Percentiles rank a stretch among this genome's conserved stretches.
Evolutionary conservation across 2,329 filamentous ascomycete genomes (phyloP).

Genomic region (Sclerotinia trifoliorum): DNA sequence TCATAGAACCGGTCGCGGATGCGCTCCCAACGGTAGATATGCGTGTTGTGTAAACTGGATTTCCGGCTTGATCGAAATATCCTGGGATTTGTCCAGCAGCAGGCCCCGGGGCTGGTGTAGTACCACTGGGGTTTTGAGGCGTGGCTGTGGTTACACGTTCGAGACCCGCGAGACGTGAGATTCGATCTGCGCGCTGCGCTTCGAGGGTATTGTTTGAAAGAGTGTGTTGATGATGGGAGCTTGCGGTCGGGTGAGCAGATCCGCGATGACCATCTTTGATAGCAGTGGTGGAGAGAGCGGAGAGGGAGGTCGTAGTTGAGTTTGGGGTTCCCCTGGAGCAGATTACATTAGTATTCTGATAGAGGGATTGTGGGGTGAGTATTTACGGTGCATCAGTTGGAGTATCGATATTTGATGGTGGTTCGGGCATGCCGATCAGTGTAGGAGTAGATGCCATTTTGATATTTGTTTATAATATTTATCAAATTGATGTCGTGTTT

Average conservation of each 20-base stretch:
- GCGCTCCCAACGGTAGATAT: constrained; percentile 91
- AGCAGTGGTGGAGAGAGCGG: constrained; percentile 85
- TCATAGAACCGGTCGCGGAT: constrained; percentile 78
- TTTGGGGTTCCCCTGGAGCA: constrained; percentile 78
- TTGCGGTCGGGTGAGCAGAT: constrained; percentile 61
- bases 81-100: constrained; percentile 50
- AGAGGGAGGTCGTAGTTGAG: constrained; percentile 87
- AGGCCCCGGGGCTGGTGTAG: constrained; percentile 34
- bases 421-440: constrained; percentile 80
- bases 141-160: constrained; percentile 81
- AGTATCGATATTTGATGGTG: constrained; percentile 78
- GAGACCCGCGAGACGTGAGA: constrained; percentile 89
- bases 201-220: constrained; percentile 74
- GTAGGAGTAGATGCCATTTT: constrained; percentile 46
- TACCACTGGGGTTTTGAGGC: constrained; percentile 40
- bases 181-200: constrained; percentile 89
- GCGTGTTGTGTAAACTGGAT: constrained; percentile 64
- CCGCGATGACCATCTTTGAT: constrained; percentile 96
- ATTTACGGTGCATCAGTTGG: constrained; percentile 82
- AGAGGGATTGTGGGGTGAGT: constrained; percentile 26
- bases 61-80: constrained; percentile 78
- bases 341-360: constrained; percentile 28
- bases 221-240: constrained; percentile 57
- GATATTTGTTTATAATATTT: background rate
- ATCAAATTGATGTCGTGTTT: background rate